Base-by-base conservation (phyloP, 2,329 filamentous ascomycete genomes). In the Fusarium proliferatum region DNA sequence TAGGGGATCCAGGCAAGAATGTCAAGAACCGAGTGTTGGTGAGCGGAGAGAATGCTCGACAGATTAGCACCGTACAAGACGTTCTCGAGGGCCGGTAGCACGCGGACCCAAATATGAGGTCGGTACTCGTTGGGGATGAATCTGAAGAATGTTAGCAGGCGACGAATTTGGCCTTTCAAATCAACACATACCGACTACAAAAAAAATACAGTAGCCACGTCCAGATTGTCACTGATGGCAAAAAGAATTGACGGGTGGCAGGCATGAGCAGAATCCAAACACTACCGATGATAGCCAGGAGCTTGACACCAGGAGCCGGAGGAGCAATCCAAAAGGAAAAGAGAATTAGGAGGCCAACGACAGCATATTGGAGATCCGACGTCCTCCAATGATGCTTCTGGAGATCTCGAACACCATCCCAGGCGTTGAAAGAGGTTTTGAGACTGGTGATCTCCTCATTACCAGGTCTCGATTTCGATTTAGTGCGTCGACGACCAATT, bases 51-150 rank as follows among this genome's bases (percentile, higher is more conserved):
- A 79, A 98, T 97, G 82, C 97, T 98, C 85, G 94, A 97, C 65
- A 98, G 88, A 84, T 98, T 98, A 72, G 95, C 95, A 77, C 96
- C 96, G 81, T 98, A 98, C 39, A 98, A 88, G 71, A 98, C 96
- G 82, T 98, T 98, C 84, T 98, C 96, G 73, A 98, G 89, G 23
- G 96, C 94, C 9, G 96, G 96, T 41, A 98, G 89, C 34, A 98
- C 94, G 79, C 95, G 94, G 75, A 98, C 96, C 94, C 95, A 97
- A 78, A 98, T 98, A 71, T 94, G 93, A 67, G 95, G 95, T 76
- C 96, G 91, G 85, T 95, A 96, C 80, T 96, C 93, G 76, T 91
- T 89, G 42, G 94, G 93, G 77, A 98, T 95, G 84, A 97, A 98
- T 80, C 95, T 97, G 79, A 16, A 66, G 16, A 52, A 11, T 16